phyloP scores from a whole-genome alignment of 192 early-diverging fungal genomes.

The Coemansia nantahalensis region DNA sequence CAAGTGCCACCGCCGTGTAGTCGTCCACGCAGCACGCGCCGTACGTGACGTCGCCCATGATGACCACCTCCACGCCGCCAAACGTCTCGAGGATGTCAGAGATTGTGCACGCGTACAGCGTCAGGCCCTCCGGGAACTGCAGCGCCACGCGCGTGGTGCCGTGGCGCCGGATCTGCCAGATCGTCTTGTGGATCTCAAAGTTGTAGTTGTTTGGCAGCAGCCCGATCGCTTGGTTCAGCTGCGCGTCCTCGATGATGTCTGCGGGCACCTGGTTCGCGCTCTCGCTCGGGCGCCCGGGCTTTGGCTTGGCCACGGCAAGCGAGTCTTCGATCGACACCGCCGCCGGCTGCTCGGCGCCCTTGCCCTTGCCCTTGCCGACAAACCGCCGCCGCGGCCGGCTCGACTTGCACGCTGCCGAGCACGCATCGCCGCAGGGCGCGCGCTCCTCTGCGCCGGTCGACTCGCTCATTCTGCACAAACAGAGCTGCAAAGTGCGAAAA shows the following conservation, averaged over 20 bases:
- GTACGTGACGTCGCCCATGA: conserved; percentile 99
- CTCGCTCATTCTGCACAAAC: not conserved
- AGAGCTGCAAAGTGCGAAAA: not conserved
- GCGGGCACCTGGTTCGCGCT: conserved; percentile 76
- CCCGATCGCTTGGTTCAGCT: conserved; percentile 81
- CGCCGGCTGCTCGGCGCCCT: conserved; percentile 1
- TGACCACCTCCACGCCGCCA: conserved; percentile 81
- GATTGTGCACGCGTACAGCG: conserved; percentile 92
- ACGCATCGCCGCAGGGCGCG: too few relatives aligned
- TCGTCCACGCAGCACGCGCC: conserved; percentile 99
- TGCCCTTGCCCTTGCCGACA: conserved; percentile 32
- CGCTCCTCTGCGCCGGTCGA: too few relatives aligned
- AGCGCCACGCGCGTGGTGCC: conserved; percentile 83
- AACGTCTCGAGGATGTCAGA: conserved; percentile 85
- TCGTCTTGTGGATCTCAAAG: conserved; percentile 98
- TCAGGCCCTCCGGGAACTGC: conserved; percentile 96
- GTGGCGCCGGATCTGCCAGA: conserved; percentile 81
- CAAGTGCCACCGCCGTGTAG: conserved; percentile 86
- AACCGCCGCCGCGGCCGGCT: conserved; percentile 46
- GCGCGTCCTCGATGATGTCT: conserved; percentile 75
- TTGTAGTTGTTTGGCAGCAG: conserved; percentile 94
- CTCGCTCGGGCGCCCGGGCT: conserved; percentile 9
- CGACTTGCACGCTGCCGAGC: conserved; percentile 11
- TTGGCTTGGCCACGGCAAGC: conserved; percentile 28
- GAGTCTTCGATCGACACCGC: conserved; percentile 50